Evolutionary conservation across 352 stramenopile species (phyloP).

Genomic region (Phytophthora colocasiae): DNA sequence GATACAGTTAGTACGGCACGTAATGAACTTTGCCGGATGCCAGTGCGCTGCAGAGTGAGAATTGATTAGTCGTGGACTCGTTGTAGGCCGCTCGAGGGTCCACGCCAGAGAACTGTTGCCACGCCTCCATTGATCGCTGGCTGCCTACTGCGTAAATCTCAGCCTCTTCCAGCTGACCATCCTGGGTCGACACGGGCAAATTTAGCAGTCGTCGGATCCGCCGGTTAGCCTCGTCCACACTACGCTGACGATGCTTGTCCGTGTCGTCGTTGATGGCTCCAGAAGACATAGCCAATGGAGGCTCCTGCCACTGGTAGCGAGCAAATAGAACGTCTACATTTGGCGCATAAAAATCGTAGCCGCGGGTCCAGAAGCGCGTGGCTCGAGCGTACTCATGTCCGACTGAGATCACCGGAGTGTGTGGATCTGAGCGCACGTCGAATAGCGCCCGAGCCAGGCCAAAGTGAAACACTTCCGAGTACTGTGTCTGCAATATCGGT

Average conservation of each 20-base stretch:
- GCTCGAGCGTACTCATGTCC: constrained; percentile 82
- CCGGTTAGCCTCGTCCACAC: constrained; percentile 49
- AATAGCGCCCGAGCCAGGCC: constrained; percentile 62
- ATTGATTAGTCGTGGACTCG: constrained; percentile 90
- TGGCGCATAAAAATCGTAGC: constrained; percentile 89
- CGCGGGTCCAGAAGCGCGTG: constrained; percentile 85
- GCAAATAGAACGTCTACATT: constrained; percentile 69
- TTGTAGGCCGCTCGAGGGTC: constrained; percentile 66
- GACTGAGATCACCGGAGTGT: constrained; percentile 63
- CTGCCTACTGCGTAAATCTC: constrained; percentile 54
- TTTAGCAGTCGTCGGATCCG: constrained; percentile 73
- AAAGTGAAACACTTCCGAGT: constrained; percentile 88
- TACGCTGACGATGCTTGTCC: constrained; percentile 24
- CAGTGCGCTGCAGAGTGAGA: constrained; percentile 62
- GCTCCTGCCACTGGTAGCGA: constrained; percentile 62
- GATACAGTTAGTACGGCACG: constrained; percentile 51
- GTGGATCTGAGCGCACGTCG: constrained; percentile 76
- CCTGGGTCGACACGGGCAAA: constrained; percentile 50
- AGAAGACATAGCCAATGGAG: constrained; percentile 28
- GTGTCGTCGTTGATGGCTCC: constrained; percentile 20
- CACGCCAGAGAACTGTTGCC: constrained; percentile 72
- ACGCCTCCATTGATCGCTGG: constrained; percentile 58
- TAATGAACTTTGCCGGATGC: constrained; percentile 55
- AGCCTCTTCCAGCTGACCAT: constrained; percentile 43
- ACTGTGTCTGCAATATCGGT: constrained; percentile 79